A percentile compares a stretch with the other conserved stretches of the same genome.
phyloP scores from a whole-genome alignment of 2,329 filamentous ascomycete species.

The Exophiala bonariae region DNA sequence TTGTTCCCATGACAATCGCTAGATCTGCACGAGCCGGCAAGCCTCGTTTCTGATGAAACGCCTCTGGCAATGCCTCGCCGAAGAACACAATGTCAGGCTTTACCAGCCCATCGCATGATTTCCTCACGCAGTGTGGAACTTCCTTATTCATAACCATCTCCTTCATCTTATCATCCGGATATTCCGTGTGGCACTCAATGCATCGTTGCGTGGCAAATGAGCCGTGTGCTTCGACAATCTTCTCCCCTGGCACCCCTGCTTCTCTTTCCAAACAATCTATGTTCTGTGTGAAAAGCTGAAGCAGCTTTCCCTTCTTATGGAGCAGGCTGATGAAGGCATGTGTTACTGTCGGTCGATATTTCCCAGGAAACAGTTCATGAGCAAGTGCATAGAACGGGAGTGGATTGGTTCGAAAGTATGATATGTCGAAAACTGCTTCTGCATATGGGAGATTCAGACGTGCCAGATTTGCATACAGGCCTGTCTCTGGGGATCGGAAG shows the following conservation, averaged over 20 bases:
- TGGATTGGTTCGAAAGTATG: slow-evolving; percentile 81
- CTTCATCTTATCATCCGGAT: slow-evolving; percentile 73
- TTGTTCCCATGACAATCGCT: slow-evolving; percentile 84
- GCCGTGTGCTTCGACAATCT: slow-evolving; percentile 90
- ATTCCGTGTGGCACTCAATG: slow-evolving; percentile 78
- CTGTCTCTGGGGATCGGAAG: slow-evolving; percentile 89
- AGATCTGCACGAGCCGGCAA: slow-evolving; percentile 68
- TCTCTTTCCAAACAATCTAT: slow-evolving; percentile 91
- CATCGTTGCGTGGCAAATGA: slow-evolving; percentile 91
- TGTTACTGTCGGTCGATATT: slow-evolving; percentile 82
- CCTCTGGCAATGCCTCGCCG: slow-evolving; percentile 68
- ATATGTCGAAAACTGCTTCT: slow-evolving; percentile 92
- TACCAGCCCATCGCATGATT: slow-evolving; percentile 72
- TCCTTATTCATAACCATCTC: slow-evolving; percentile 64
- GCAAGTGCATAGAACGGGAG: slow-evolving; percentile 90
- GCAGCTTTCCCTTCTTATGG: slow-evolving; percentile 72
- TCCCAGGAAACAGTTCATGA: slow-evolving; percentile 87
- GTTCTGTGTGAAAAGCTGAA: slow-evolving; percentile 94
- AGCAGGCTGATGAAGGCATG: slow-evolving; percentile 87
- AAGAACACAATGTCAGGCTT: slow-evolving; percentile 98
- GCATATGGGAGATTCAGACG: slow-evolving; percentile 82
- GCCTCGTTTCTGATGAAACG: slow-evolving; percentile 62
- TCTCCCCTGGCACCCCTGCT: slow-evolving; percentile 77
- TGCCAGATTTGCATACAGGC: slow-evolving; percentile 88
- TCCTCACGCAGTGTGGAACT: slow-evolving; percentile 67